A percentile compares a stretch with the other conserved stretches of the same genome.
phyloP scores from a whole-genome alignment of 1,139 yeast genomes.

The Pichia kudriavzevii region DNA sequence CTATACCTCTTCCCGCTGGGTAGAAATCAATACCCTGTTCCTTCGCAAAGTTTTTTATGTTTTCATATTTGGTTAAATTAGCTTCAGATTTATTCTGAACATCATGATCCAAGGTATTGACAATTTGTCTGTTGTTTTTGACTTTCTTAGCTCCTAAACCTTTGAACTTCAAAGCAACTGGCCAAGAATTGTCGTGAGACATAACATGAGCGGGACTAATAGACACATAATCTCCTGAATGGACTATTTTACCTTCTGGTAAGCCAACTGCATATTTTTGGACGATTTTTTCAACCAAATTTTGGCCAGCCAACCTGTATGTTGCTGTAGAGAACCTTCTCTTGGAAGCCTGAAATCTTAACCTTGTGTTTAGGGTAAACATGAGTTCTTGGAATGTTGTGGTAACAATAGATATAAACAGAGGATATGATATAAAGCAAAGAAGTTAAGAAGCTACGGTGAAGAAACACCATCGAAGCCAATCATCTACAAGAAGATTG shows the following conservation, averaged over 20 bases:
- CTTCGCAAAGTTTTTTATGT: constrained; percentile 81
- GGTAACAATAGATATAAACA: no score
- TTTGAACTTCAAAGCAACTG: constrained; percentile 93
- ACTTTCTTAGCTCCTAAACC: constrained; percentile 86
- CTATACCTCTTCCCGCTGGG: constrained; percentile 98
- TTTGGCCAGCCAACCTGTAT: constrained; percentile 46
- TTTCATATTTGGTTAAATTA: constrained; percentile 77
- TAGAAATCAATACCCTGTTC: constrained; percentile 94
- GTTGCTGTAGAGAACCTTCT: constrained; percentile 16
- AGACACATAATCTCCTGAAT: constrained; percentile 89
- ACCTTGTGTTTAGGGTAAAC: constrained; percentile 9
- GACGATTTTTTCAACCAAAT: constrained; percentile 89
- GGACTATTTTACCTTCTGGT: constrained; percentile 61
- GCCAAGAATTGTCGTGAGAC: constrained; percentile 99
- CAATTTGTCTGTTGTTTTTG: constrained; percentile 81
- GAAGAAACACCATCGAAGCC: no score
- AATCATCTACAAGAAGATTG: no score
- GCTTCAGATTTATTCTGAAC: constrained; percentile 88
- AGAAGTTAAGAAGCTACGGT: no score
- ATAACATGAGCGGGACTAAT: constrained; percentile 95
- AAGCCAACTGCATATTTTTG: constrained; percentile 87
- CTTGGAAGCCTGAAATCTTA: constrained; percentile 4
- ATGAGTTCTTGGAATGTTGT: no score
- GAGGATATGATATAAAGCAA: no score
- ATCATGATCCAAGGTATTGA: constrained; percentile 94